These are phyloP conservation scores for Quercus phellos DNA, from an alignment of 331 rosid genomes.

Conservation along the genomic window DNA sequence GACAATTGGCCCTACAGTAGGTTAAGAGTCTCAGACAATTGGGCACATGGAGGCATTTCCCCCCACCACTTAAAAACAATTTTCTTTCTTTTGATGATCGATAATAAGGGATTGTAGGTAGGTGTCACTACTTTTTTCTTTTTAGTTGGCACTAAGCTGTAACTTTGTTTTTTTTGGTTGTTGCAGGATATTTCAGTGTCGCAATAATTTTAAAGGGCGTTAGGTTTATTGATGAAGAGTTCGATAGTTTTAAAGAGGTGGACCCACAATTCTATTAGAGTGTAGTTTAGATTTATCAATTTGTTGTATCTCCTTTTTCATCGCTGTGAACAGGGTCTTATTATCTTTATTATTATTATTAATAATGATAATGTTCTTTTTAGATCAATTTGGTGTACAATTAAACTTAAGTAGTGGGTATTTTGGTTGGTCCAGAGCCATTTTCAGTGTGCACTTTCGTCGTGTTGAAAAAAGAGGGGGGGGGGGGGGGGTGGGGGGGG, in stretches of 20 bases:
- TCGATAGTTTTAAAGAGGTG: neutral
- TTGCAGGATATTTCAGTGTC: conserved; percentile 17
- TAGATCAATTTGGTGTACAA: neutral
- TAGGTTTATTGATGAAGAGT: conserved; percentile 6
- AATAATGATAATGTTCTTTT: neutral
- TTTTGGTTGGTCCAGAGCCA: neutral
- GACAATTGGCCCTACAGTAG: no score
- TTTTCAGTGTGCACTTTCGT: no score
- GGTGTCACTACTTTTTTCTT: neutral
- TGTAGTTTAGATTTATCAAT: neutral
- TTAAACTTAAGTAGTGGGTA: neutral
- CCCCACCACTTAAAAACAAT: no score
- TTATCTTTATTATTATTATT: neutral
- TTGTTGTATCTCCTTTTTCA: neutral
- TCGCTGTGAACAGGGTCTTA: neutral
- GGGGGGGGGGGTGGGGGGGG: no score
- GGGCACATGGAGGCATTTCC: no score
- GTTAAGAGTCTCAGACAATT: no score
- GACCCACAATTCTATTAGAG: neutral
- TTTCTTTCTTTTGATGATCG: no score
- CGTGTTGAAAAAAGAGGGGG: no score
- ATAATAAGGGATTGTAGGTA: no score
- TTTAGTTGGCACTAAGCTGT: conserved; percentile 4
- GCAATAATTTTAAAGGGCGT: neutral
- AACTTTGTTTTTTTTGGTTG: neutral